Evolutionary conservation across 192 early-diverging fungal genomes (phyloP), one percentile per base, ranked within the genome.

Genomic region (Podila clonocystis): DNA sequence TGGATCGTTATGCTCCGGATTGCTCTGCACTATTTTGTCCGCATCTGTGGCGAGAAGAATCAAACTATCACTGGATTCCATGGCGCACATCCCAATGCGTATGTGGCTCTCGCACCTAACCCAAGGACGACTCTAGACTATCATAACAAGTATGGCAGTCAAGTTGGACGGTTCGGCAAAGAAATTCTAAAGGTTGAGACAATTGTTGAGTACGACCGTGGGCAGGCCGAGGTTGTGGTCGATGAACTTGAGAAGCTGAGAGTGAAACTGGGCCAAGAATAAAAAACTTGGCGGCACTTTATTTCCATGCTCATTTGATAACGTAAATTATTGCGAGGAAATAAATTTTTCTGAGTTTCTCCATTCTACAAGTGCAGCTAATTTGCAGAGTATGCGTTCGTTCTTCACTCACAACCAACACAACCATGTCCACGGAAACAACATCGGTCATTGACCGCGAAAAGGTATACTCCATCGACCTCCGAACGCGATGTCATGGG

Each of bases 1-100:
- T 87, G 82, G 84, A 82, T 89, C 9, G 66, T 65, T 0, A 65
- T 63, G 62, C 74, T 82, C 58, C 68, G 72, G 52, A 31, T 50
- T 1, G 48, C 41, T 15, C 48, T 83, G 6, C 68, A 72, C 22
- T 70, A 70, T 50, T 58, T 82, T 38, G 41, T 85, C 26, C 82
- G 86, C 36, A 24, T 85, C 36, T 50, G 63, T 45, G 89, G 89
- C 17, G 82, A 88, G 34, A 71, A 60, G 2, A 83, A 82, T 45
- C 84, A 88, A 62, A 90, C 75, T 2, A 82, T 88, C 15, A 82
- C 87, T 7, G 62, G 63, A n/a, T 83, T 80, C 63, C 82, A 87
- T 65, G 89, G 87, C 0, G 82, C 89, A 9, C 26, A 74, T 2
- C 73, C 89, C 1, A 85, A 90, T 68, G 70, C 78, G 20, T 83